Base-by-base conservation (phyloP, 78 protist genomes). In the Guillardia theta region DNA sequence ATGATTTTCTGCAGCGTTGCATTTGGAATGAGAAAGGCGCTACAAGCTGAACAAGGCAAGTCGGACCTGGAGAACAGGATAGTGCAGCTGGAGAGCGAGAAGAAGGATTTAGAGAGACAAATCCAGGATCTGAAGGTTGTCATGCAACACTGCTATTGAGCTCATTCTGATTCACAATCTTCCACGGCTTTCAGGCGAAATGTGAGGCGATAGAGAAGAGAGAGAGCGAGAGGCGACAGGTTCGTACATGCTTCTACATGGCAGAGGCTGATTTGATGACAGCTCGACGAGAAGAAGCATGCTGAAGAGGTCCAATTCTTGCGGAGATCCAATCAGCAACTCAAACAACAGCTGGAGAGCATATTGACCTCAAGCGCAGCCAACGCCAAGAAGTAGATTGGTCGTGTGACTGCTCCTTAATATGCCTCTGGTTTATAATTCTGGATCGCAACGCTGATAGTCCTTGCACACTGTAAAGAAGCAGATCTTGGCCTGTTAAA, bases 1-100 rank as follows among this genome's bases (percentile, higher is more conserved):
- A n/a, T n/a, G n/a, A n/a, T n/a, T n/a, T n/a, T n/a, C n/a, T 88
- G 96, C 48, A 36, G 94, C 70, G 88, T 98, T 27, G 99, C 99
- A n/a, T 98, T 95, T 43, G 99, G 99, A 3, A 95, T 98, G 96
- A 88, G 98, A 54, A 97, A 97, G 93, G 97, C 99, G 6, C 95
- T 98, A 22, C 96, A 95, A 64, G 96, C 97, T 0, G 98, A 97
- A 88, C 97, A 96, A 92, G 97, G 97, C 48, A 64, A 92, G 93
- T 50, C 94, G 3, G 97, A 93, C 46, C 54, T 97, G 96, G 97
- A 97, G 94, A 22, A 93, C 6, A 8, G 48, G 78, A 93, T 96
- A 33, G 36, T 24, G 80, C 90, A 54, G 62, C 92, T 96, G 22
- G 97, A 97, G 87, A 83, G 44, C 6, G 96, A 94, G 64, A 94